Base-by-base conservation (phyloP, 768 basidiomycete genomes). In the Candolleomyces aberdarensis region DNA sequence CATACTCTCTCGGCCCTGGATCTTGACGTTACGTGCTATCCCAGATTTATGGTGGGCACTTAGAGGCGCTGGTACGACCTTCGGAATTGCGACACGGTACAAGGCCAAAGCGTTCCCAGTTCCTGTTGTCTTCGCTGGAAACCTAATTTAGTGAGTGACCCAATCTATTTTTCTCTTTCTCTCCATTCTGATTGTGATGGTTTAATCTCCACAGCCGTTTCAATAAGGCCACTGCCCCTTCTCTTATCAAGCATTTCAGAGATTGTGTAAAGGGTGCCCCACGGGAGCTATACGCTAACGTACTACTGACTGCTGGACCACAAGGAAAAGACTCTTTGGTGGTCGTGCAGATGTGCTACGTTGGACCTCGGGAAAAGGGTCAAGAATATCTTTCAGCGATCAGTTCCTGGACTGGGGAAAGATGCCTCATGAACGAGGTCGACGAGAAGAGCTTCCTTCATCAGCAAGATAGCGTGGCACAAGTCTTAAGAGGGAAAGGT, bases 261-360 rank as follows among this genome's bases (percentile, higher is more conserved):
- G 95, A 97, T 72, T 95, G 93, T 68, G 83, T 96, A 76, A 96
- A 96, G 69, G 86, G 87, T 44, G 91, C 92, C 13, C 92, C 94
- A 1, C 83, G 89, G 10, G 89, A 93, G 67, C 82, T 96, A 17
- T 97, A 97, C 70, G 89, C 92, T 41, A 96, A 96, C 69, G 84
- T 94, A 39, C 83, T 96, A 57, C 82, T 96, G 58, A 96, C 95
- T 2, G 94, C 95, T 0, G 94, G 95, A 7, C 93, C 94, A 4
- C 86, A 84, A 10, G 86, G 86, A 54, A 83, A 90, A 65, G 91
- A 92, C 64, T 94, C 92, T 15, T 84, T 97, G 48, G 84, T 94
- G 61, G 91, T 96, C 41, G 85, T 97, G 55, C 95, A 97, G 71
- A 89, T 96, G 76, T 97, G 95, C 74, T 96, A 88, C 70, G 73